Evolutionary conservation across 1,139 yeast genomes (phyloP), one percentile per base, ranked within the genome.

Genomic region (Pichia sp.): DNA sequence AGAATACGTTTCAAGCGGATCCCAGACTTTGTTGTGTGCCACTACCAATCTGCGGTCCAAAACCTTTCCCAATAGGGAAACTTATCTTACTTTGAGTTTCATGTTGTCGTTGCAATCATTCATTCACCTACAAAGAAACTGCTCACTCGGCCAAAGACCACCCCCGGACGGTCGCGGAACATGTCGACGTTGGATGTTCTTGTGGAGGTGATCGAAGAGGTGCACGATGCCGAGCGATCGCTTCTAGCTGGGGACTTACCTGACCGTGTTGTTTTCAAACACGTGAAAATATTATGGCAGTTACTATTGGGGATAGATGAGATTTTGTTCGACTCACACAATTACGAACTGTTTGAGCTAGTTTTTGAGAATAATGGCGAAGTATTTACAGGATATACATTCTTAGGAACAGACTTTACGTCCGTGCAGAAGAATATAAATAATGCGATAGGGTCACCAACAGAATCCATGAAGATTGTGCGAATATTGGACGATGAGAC

Each of bases 251-350:
- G 37, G 3, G 41, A 38, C 13, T 30, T 35, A 2, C 42, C 44
- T 2, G 34, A 36, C 23, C 14, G 29, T 15, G 15, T 22, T 8
- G 8, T 40, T 5, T 33, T 38, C 27, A 30, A 26, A 22, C 42
- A 38, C 15, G 39, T 50, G 16, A 41, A 41, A 30, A 31, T 38
- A 3, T 35, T 44, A 22, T 52, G 56, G 56, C 55, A 50, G 29
- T 27, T 41, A 11, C 29, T 52, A 10, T 32, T 52, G 10, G 53
- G 54, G 2, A 49, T 51, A 8, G 45, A 48, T 16, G 50, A 44
- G 21, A 36, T 37, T 18, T 7, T 21, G 13, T 49, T 47, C 29
- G 38, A 40, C 16, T 34, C 45, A 3, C 37, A 39, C 11, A 30
- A 39, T 13, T 49, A 47, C 25, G 37, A 38, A 12, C 39, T 49